phyloP scores from a whole-genome alignment of 2,329 filamentous ascomycete species.

The Penicillium verrucosum region DNA sequence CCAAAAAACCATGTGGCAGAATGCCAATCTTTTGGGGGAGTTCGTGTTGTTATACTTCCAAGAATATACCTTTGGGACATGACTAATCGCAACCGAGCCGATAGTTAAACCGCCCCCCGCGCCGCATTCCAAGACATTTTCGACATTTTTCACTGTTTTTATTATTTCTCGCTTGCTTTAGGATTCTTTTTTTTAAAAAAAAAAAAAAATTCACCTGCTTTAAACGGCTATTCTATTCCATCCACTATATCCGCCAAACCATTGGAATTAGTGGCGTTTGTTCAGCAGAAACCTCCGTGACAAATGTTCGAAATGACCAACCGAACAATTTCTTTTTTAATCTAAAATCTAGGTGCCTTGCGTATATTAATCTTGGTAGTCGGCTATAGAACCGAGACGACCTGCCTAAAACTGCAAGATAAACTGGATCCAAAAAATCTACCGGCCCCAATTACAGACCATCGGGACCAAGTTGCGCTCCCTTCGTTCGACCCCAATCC shows the following conservation, averaged over 20 bases:
- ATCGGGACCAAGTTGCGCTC: constrained; percentile 6
- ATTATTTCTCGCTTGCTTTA: background rate
- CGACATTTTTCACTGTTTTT: background rate
- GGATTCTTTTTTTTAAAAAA: background rate
- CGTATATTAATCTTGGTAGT: background rate
- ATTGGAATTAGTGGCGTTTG: background rate
- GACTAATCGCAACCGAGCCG: background rate
- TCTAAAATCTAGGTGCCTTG: too few species aligned
- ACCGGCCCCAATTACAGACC: background rate
- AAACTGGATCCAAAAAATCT: background rate
- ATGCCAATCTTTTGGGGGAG: constrained; percentile 12
- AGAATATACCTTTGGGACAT: background rate
- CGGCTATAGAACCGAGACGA: background rate
- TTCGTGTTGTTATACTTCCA: constrained; percentile 3
- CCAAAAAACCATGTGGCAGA: constrained; percentile 18
- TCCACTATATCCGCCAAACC: background rate
- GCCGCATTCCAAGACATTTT: background rate
- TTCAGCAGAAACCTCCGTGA: background rate
- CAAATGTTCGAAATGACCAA: background rate
- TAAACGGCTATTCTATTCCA: too few species aligned
- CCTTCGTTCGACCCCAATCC: constrained; percentile 9
- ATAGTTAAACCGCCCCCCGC: too few species aligned
- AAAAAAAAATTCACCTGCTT: background rate
- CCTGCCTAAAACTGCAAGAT: constrained; percentile 11
- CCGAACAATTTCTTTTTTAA: too few species aligned